These are phyloP conservation scores for Daldinia sp. DNA, from an alignment of 2,329 filamentous ascomycete genomes.

Conservation along the genomic window DNA sequence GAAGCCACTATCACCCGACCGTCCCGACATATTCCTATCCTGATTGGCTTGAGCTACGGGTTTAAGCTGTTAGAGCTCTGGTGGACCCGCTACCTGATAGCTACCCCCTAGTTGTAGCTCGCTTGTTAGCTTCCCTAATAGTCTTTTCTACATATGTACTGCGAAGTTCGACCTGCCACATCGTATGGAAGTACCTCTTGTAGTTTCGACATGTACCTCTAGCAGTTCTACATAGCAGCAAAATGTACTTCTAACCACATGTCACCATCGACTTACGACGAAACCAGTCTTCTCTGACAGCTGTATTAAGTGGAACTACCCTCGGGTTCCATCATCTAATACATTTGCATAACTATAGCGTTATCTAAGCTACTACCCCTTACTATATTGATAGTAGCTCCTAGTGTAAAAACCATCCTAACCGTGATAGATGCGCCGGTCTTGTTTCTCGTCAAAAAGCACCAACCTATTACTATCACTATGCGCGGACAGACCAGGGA, in stretches of 20 bases:
- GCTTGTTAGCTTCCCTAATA: neutral
- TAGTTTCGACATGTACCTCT: no score
- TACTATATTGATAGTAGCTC: neutral
- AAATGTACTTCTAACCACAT: neutral
- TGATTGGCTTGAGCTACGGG: neutral
- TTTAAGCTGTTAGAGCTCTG: neutral
- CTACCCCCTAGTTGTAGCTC: neutral
- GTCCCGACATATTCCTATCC: neutral
- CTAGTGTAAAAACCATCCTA: neutral
- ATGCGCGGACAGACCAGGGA: neutral
- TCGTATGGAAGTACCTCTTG: no score
- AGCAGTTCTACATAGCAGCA: no score
- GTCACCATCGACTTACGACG: neutral
- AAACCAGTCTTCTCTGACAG: neutral
- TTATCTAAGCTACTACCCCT: constrained; percentile 6
- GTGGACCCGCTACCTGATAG: neutral
- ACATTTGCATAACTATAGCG: constrained; percentile 3
- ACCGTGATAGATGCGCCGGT: neutral
- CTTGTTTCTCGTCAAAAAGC: neutral
- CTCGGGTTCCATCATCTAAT: neutral
- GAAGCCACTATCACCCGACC: neutral
- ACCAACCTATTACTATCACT: neutral
- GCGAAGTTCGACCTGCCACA: no score
- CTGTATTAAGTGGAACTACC: neutral
- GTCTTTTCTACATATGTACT: neutral